A percentile compares a stretch with the other conserved stretches of the same genome.
Conservation (phyloP, 441 rosid species). For the Eutrema salsugineum region DNA sequence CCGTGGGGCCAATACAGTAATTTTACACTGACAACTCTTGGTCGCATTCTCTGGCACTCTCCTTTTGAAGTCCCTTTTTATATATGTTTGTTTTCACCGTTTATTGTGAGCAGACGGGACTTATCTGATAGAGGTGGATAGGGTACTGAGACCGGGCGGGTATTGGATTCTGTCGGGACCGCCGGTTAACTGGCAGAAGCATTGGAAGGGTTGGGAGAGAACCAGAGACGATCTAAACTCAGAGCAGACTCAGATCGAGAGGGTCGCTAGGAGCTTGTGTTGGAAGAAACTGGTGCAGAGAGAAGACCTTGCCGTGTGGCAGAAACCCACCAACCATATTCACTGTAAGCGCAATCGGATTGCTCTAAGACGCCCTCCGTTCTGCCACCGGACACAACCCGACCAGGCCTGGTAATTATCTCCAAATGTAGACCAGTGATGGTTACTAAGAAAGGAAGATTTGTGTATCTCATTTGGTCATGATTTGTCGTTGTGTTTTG, state of each 20-base stretch:
- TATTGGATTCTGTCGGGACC: constrained; percentile 77
- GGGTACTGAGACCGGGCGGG: constrained; percentile 64
- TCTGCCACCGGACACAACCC: constrained; percentile 47
- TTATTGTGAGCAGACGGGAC: constrained; percentile 46
- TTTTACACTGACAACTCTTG: neutral
- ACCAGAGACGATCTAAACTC: constrained; percentile 40
- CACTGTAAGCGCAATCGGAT: constrained; percentile 50
- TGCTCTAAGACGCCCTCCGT: constrained; percentile 42
- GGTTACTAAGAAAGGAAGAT: neutral
- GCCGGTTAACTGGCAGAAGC: constrained; percentile 54
- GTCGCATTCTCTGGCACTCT: neutral
- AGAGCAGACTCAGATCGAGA: constrained; percentile 50
- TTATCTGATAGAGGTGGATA: constrained; percentile 59
- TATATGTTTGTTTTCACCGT: neutral
- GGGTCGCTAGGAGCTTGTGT: constrained; percentile 49
- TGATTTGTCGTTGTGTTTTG: neutral
- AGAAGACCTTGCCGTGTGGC: constrained; percentile 59
- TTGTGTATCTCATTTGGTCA: neutral
- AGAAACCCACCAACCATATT: constrained; percentile 61
- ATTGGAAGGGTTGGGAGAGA: constrained; percentile 62
- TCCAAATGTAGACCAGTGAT: neutral
- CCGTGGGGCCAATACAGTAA: constrained; percentile 62
- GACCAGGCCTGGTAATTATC: constrained; percentile 58
- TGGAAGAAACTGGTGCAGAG: constrained; percentile 58
- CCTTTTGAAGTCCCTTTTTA: neutral